A percentile compares a stretch with the other conserved stretches of the same genome.
Evolutionary conservation across 306 rosid genomes (phyloP).

Genomic region (Sphenostylis stenocarpa): DNA sequence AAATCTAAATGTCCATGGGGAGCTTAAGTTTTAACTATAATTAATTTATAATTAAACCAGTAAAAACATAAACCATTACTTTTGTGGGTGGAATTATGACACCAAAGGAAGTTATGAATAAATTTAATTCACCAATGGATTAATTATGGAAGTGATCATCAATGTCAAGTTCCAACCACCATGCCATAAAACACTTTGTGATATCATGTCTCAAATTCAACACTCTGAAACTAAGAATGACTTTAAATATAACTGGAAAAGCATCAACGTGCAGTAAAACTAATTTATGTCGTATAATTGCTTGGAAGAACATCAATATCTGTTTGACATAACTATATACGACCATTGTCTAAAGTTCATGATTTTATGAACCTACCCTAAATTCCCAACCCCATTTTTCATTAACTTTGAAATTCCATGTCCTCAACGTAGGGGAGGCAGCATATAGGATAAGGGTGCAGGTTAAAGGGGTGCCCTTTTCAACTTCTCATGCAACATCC

Average conservation of each 20-base stretch:
- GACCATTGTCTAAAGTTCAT: neutral
- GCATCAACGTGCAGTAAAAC: neutral
- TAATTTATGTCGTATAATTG: neutral
- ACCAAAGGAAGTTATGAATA: no score
- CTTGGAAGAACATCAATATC: neutral
- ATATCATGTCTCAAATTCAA: neutral
- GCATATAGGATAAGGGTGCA: conserved; percentile 7
- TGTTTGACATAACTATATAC: neutral
- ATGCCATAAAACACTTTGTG: neutral
- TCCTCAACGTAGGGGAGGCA: neutral
- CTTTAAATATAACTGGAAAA: neutral
- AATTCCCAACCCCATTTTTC: neutral
- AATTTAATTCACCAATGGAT: no score
- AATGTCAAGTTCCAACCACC: neutral
- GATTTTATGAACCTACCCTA: neutral
- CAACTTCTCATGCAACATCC: neutral
- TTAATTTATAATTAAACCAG: no score
- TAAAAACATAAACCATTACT: neutral
- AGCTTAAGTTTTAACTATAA: no score
- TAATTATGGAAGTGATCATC: no score
- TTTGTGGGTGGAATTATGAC: neutral
- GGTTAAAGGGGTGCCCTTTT: neutral
- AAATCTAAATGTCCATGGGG: no score
- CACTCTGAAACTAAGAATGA: neutral
- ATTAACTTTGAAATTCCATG: neutral